Conservation (phyloP, 73 alveolate species). For the Symbiodinium pilosum region DNA sequence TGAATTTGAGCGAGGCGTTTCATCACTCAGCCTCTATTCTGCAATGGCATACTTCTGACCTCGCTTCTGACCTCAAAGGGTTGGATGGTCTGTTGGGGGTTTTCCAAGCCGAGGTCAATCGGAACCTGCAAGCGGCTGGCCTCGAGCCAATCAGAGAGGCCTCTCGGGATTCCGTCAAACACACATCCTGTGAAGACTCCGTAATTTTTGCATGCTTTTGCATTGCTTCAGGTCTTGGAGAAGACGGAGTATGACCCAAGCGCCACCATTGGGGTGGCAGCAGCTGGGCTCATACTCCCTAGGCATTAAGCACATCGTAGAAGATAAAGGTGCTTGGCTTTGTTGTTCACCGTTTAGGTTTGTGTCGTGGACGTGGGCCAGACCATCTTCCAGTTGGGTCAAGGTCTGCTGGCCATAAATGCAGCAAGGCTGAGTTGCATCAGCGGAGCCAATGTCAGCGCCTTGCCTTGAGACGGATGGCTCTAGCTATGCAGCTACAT, state of each 20-base stretch:
- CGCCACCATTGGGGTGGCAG: background rate
- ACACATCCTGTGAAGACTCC: too few species aligned
- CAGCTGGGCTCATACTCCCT: background rate
- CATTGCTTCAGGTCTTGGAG: background rate
- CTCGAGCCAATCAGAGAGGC: background rate
- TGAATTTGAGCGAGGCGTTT: background rate
- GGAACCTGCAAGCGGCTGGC: background rate
- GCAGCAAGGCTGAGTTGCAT: constrained; percentile 16
- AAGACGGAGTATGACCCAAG: background rate
- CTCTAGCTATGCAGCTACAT: background rate
- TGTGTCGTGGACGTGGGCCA: constrained; percentile 65
- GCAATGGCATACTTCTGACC: too few species aligned
- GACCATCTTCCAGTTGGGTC: constrained; percentile 51
- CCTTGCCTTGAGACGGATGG: background rate
- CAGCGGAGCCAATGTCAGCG: background rate
- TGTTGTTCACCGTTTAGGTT: background rate
- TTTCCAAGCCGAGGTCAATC: background rate
- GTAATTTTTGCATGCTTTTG: too few species aligned
- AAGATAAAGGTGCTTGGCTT: background rate
- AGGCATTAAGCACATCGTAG: background rate
- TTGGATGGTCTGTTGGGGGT: too few species aligned
- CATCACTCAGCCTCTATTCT: background rate
- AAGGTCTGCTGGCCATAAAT: constrained; percentile 68
- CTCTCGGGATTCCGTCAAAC: too few species aligned
- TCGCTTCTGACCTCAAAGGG: too few species aligned